Percentiles rank a stretch among this genome's conserved stretches.
These are phyloP conservation scores for Aureobasidium sp. DNA, from an alignment of 2,329 filamentous ascomycete species.

Conservation along the genomic window DNA sequence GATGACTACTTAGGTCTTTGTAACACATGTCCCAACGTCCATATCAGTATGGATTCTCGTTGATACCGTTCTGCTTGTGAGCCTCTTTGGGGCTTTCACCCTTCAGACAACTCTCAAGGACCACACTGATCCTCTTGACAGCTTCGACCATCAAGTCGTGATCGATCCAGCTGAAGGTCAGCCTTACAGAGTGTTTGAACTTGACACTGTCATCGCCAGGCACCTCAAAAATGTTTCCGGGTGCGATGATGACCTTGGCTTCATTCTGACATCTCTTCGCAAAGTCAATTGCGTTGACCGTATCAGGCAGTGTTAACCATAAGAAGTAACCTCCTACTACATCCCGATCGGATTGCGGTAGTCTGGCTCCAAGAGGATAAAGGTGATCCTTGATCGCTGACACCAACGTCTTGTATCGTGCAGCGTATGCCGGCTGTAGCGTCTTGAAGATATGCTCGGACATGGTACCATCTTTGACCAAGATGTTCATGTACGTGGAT, in stretches of 20 bases:
- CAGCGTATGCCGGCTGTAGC: conserved; percentile 48
- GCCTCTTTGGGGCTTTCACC: neutral
- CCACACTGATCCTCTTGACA: conserved; percentile 51
- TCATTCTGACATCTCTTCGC: conserved; percentile 50
- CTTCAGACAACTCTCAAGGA: conserved; percentile 32
- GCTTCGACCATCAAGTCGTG: conserved; percentile 59
- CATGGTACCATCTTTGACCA: conserved; percentile 44
- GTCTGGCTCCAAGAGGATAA: conserved; percentile 51
- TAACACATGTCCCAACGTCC: neutral
- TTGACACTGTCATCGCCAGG: conserved; percentile 38
- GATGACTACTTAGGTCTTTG: neutral
- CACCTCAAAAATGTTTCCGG: conserved; percentile 60
- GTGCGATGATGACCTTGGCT: conserved; percentile 59
- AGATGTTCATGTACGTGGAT: conserved; percentile 47
- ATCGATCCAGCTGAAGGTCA: conserved; percentile 68
- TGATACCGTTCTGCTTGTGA: neutral
- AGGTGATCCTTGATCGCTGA: conserved; percentile 52
- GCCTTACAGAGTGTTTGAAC: conserved; percentile 53
- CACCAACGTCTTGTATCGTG: conserved; percentile 48
- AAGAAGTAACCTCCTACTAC: conserved; percentile 78
- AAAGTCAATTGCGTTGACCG: conserved; percentile 47
- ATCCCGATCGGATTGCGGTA: conserved; percentile 34
- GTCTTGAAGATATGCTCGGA: conserved; percentile 44
- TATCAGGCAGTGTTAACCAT: conserved; percentile 59
- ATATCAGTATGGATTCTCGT: neutral